Percentiles rank a stretch among this genome's conserved stretches.
These are phyloP conservation scores for Aspergillus fijiensis DNA, from an alignment of 2,329 filamentous ascomycete species.

Conservation along the genomic window DNA sequence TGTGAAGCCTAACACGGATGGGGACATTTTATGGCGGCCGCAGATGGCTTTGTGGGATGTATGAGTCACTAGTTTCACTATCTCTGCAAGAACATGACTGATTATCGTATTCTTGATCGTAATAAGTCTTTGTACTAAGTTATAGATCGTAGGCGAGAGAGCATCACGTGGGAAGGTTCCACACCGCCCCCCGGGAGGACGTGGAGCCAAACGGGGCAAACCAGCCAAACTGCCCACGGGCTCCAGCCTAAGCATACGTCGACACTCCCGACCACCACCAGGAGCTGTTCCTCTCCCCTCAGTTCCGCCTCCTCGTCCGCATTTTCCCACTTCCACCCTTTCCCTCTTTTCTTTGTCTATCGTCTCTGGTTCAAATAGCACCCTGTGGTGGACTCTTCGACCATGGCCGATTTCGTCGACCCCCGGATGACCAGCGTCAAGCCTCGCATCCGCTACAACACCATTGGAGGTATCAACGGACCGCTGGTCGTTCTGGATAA, in stretches of 20 bases:
- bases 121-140: no score
- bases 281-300: constrained; percentile 10
- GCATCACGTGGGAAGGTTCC: constrained; percentile 1
- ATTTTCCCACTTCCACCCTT: constrained; percentile 14
- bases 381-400: constrained; percentile 17
- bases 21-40: background rate
- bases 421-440: constrained; percentile 56
- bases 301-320: constrained; percentile 5
- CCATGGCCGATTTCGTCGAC: constrained; percentile 46
- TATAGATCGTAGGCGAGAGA: background rate
- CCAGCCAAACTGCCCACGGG: background rate
- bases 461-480: constrained; percentile 95
- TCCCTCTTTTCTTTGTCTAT: constrained; percentile 9
- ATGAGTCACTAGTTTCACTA: background rate
- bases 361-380: background rate
- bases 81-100: background rate
- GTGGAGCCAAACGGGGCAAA: constrained; percentile 1
- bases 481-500: constrained; percentile 97
- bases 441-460: constrained; percentile 89
- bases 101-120: no score
- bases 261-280: constrained; percentile 2
- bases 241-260: constrained; percentile 7
- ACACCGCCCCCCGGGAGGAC: constrained; percentile 3
- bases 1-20: background rate
- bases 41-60: background rate